A percentile compares a stretch with the other conserved stretches of the same genome.
phyloP scores from a whole-genome alignment of 116 monocot genomes.

The Dioscorea cayenensis region DNA sequence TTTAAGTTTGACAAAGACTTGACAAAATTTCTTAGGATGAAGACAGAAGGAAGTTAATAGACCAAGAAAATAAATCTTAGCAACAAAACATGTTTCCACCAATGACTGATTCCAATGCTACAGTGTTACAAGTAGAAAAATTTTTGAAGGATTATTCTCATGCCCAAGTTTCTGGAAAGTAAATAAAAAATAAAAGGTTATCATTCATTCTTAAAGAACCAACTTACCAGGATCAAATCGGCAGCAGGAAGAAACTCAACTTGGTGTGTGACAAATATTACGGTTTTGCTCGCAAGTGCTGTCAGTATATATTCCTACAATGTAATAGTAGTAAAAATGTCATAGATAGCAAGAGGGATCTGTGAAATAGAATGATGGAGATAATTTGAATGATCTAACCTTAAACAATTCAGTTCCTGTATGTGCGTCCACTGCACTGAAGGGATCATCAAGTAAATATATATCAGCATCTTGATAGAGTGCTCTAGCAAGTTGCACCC shows the following conservation, averaged over 20 bases:
- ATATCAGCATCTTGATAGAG: slow-evolving; percentile 97
- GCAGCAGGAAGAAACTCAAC: slow-evolving; percentile 93
- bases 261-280: slow-evolving; percentile 95
- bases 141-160: background rate
- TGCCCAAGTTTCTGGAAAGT: background rate
- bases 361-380: background rate
- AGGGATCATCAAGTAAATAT: slow-evolving; percentile 96
- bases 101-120: too few relatives aligned
- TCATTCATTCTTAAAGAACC: background rate
- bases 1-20: too few relatives aligned
- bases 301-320: slow-evolving; percentile 85
- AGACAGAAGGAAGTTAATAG: background rate
- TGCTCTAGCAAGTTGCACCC: slow-evolving; percentile 94
- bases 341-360: background rate
- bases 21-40: too few relatives aligned
- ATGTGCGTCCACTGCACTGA: slow-evolving; percentile 96
- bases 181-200: background rate
- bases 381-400: slow-evolving; percentile 29
- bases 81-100: too few relatives aligned
- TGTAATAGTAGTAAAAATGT: background rate
- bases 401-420: slow-evolving; percentile 87
- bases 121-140: too few relatives aligned
- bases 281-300: slow-evolving; percentile 73
- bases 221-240: slow-evolving; percentile 77
- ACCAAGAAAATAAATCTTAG: too few relatives aligned